These are phyloP conservation scores for Fraxinus anomala DNA, from an alignment of 257 asterid species.

Conservation along the genomic window DNA sequence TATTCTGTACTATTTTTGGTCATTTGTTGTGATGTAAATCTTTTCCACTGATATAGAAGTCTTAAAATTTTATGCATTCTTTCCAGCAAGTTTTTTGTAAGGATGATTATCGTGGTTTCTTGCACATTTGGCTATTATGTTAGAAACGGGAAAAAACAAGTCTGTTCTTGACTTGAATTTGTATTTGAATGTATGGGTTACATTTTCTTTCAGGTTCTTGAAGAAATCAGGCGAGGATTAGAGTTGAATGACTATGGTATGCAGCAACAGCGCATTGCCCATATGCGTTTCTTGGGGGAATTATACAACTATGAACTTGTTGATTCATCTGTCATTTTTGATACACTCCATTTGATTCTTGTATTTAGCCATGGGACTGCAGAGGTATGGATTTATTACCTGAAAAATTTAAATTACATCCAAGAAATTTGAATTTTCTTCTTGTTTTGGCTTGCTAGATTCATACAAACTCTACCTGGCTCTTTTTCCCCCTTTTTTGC, in stretches of 20 bases:
- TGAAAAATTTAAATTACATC: neutral
- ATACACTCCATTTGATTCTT: constrained; percentile 78
- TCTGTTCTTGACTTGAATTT: constrained; percentile 5
- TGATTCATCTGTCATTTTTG: constrained; percentile 92
- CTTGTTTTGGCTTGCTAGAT: constrained; percentile 13
- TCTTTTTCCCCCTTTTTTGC: neutral
- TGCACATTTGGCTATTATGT: constrained; percentile 12
- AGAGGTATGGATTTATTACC: constrained; percentile 58
- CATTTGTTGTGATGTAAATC: neutral
- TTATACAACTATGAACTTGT: constrained; percentile 93
- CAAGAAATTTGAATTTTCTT: neutral
- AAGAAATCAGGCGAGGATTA: constrained; percentile 83
- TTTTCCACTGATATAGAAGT: neutral
- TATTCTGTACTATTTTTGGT: neutral
- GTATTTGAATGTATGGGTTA: constrained; percentile 27
- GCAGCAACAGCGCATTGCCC: constrained; percentile 91
- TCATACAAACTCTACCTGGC: neutral
- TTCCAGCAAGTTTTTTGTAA: too few species aligned
- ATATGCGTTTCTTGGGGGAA: constrained; percentile 95
- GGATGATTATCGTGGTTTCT: neutral
- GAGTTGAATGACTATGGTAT: constrained; percentile 92
- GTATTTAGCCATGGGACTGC: constrained; percentile 84
- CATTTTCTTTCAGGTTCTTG: constrained; percentile 66
- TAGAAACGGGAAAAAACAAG: constrained; percentile 9
- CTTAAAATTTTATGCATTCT: too few species aligned